These are phyloP conservation scores for Saprolegnia diclina DNA, from an alignment of 352 stramenopile species.

Conservation along the genomic window DNA sequence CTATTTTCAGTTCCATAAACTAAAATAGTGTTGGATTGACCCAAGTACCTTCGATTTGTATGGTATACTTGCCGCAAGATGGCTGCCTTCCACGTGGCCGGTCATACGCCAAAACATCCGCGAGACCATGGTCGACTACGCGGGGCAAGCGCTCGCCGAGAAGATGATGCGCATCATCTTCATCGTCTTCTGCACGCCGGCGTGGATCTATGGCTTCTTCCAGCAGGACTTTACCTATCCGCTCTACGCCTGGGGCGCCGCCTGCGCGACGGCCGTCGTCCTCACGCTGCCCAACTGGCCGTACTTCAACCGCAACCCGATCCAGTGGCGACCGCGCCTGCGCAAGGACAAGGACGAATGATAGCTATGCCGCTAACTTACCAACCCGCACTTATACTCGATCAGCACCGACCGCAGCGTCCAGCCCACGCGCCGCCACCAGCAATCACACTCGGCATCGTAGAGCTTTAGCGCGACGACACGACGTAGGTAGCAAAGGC, in stretches of 20 bases:
- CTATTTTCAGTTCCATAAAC: too few species aligned
- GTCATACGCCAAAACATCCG: background rate
- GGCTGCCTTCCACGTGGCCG: background rate
- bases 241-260: conserved; percentile 60
- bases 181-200: conserved; percentile 63
- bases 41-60: background rate
- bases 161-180: conserved; percentile 59
- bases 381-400: too few species aligned
- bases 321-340: conserved; percentile 71
- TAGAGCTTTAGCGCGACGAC: too few species aligned
- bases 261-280: conserved; percentile 51
- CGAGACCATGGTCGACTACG: conserved; percentile 77
- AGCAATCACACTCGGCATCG: too few species aligned
- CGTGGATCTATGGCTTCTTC: conserved; percentile 79
- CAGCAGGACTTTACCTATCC: conserved; percentile 79
- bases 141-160: conserved; percentile 68
- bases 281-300: conserved; percentile 77
- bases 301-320: conserved; percentile 77
- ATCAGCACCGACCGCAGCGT: background rate
- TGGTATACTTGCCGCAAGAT: conserved; percentile 17
- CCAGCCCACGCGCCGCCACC: too few species aligned
- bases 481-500: too few species aligned
- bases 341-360: conserved; percentile 41
- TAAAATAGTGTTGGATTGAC: too few species aligned
- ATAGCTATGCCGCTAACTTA: conserved; percentile 22